phyloP scores from a whole-genome alignment of 495 filamentous ascomycete species.

The Corynascus novoguineensis region DNA sequence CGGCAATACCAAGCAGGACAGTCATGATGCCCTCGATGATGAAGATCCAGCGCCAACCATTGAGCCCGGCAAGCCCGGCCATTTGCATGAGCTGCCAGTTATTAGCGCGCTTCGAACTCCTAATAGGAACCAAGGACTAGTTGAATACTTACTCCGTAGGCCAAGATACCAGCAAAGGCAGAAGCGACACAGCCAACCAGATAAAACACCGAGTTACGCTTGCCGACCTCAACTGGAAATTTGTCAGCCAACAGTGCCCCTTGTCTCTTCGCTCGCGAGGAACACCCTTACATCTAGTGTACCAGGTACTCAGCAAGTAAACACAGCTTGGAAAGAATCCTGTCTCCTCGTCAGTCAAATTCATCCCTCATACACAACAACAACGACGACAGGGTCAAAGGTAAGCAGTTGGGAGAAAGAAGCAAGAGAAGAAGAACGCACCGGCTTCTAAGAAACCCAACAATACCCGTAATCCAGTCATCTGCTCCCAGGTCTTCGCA shows the following conservation, averaged over 20 bases:
- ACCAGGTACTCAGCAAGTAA: constrained; percentile 61
- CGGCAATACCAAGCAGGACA: constrained; percentile 40
- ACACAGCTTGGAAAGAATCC: constrained; percentile 58
- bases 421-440: constrained; percentile 6
- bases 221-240: constrained; percentile 52
- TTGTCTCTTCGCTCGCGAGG: neutral
- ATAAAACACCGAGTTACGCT: constrained; percentile 60
- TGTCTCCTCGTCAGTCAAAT: constrained; percentile 1
- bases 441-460: constrained; percentile 62
- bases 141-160: constrained; percentile 48
- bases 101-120: neutral
- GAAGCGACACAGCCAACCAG: constrained; percentile 58
- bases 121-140: neutral
- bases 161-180: constrained; percentile 57
- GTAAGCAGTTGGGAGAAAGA: neutral
- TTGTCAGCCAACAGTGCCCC: neutral
- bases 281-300: constrained; percentile 45
- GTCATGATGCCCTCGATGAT: constrained; percentile 55
- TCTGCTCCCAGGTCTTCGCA: constrained; percentile 41
- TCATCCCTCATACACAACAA: neutral
- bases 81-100: constrained; percentile 49
- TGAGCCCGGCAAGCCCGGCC: constrained; percentile 41
- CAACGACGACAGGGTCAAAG: neutral
- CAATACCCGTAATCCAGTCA: constrained; percentile 52
- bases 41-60: constrained; percentile 62